Evolutionary conservation across 2,329 filamentous ascomycete genomes (phyloP), one percentile per base, ranked within the genome.

Genomic region (Fusarium pseudocircinatum): DNA sequence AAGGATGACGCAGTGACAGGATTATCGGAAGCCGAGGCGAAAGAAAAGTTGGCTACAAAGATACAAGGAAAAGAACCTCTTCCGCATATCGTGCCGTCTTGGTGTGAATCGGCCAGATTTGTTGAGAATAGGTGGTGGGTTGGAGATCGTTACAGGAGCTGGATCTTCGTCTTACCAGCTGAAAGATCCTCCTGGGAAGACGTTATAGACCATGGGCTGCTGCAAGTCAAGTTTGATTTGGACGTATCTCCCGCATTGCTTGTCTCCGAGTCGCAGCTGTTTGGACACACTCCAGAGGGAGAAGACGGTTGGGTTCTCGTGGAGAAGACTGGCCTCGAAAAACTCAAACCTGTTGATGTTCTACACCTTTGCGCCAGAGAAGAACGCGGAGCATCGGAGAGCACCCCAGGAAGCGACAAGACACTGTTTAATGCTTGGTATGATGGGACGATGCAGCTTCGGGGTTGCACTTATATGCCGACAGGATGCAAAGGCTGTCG

Each of bases 81-180:
- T 24, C 69, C 72, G 16, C 72, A 74, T 37, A 73, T 74, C 20
- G 63, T 74, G 4, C 72, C 72, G 6, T 60, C 63, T 42, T 74
- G 69, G 72, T 67, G 63, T 12, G 2, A 39, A 22, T 65, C 67
- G 5, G 32, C 43, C 7, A 67, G 30, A 5, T 73, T 65, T 20
- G 61, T 52, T 28, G 6, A 18, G 6, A 6, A 61, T 4, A 14
- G 14, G 3, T 49, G 37, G 12, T 2, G 18, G 2, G 16, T 3
- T 7, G 18, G 34, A 7, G 30, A 26, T 30, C 54, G 57, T 6
- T 73, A 73, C 37, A 56, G 39, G 50, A 73, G 69, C 49, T 70
- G 69, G 72, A 68, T 74, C 13, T 24, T 73, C 6, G 60, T 66
- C 9, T 39, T 70, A 32, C 60, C 63, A 6, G 42, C 57, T 4